These are phyloP conservation scores for Filobasidium wieringae DNA, from an alignment of 768 basidiomycete species.

Conservation along the genomic window DNA sequence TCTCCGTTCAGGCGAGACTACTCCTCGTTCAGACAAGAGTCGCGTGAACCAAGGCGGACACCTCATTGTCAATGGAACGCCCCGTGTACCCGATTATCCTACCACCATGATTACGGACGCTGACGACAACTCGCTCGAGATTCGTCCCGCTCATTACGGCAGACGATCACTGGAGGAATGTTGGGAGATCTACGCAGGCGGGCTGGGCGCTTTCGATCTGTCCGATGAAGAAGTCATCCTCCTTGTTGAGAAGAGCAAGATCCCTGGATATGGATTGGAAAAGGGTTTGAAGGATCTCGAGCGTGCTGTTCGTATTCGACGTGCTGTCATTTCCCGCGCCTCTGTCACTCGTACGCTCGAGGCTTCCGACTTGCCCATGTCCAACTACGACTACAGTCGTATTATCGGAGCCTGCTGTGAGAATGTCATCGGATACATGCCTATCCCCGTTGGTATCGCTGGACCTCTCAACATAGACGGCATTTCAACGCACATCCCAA, in stretches of 20 bases:
- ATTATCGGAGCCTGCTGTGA: constrained; percentile 97
- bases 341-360: constrained; percentile 76
- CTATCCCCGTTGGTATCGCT: constrained; percentile 88
- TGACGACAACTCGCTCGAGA: constrained; percentile 12
- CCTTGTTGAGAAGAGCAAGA: constrained; percentile 79
- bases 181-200: constrained; percentile 56
- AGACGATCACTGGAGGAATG: constrained; percentile 60
- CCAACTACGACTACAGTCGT: constrained; percentile 80
- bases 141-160: constrained; percentile 18
- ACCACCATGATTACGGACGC: constrained; percentile 10
- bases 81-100: constrained; percentile 25
- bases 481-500: constrained; percentile 72
- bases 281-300: constrained; percentile 82
- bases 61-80: constrained; percentile 20
- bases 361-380: constrained; percentile 64
- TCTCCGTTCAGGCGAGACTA: constrained; percentile 24
- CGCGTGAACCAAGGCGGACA: constrained; percentile 21
- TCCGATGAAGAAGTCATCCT: constrained; percentile 87
- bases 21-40: constrained; percentile 19
- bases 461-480: constrained; percentile 90
- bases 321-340: constrained; percentile 82
- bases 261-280: constrained; percentile 88
- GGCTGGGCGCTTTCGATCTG: constrained; percentile 43
- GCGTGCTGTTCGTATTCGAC: constrained; percentile 71
- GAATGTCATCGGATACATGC: constrained; percentile 95